A percentile compares a stretch with the other conserved stretches of the same genome.
These are phyloP conservation scores for Lactarius tabidus DNA, from an alignment of 768 basidiomycete species.

Conservation along the genomic window DNA sequence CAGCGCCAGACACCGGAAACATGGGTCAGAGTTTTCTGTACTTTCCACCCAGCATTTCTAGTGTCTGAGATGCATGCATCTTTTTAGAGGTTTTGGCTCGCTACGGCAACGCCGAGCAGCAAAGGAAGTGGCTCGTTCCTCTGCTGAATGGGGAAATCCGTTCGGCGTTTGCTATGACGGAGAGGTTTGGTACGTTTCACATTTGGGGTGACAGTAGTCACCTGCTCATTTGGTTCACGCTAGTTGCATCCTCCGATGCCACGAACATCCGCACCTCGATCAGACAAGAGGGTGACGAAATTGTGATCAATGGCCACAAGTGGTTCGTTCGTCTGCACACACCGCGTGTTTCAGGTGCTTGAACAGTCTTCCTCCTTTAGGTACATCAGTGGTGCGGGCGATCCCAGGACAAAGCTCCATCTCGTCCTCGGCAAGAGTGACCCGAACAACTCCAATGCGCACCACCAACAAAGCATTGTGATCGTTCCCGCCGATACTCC, in stretches of 20 bases:
- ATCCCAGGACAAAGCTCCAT: conserved; percentile 84
- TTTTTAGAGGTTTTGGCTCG: conserved; percentile 87
- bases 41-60: background rate
- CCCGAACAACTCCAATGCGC: conserved; percentile 67
- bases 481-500: conserved; percentile 86
- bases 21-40: conserved; percentile 62
- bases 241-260: conserved; percentile 93
- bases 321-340: conserved; percentile 50
- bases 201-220: background rate
- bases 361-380: conserved; percentile 36
- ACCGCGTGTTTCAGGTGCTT: background rate
- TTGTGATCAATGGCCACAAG: conserved; percentile 95
- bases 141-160: conserved; percentile 91
- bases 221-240: conserved; percentile 17
- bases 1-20: conserved; percentile 96
- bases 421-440: conserved; percentile 96
- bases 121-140: conserved; percentile 84
- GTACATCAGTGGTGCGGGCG: conserved; percentile 98
- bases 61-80: conserved; percentile 12
- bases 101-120: conserved; percentile 89
- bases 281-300: conserved; percentile 75
- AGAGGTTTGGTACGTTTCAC: conserved; percentile 64
- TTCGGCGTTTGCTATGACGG: conserved; percentile 96
- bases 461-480: conserved; percentile 90
- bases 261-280: conserved; percentile 92